Conservation (phyloP, 2,329 filamentous ascomycete species). For the Botrytis aclada region DNA sequence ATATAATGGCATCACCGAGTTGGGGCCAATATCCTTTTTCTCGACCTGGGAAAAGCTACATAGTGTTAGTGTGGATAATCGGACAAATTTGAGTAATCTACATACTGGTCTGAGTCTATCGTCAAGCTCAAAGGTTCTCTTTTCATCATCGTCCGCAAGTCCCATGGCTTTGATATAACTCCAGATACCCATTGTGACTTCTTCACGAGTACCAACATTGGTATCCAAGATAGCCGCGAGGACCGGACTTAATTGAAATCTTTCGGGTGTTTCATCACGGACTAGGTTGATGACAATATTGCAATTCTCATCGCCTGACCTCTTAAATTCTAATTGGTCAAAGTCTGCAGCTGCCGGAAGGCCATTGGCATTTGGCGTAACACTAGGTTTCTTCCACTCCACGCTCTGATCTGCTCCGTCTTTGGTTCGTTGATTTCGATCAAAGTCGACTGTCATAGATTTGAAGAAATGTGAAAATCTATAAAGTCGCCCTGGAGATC, state of each 20-base stretch:
- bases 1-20: slow-evolving; percentile 74
- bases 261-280: slow-evolving; percentile 80
- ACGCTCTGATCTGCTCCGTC: slow-evolving; percentile 57
- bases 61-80: background rate
- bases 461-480: slow-evolving; percentile 80
- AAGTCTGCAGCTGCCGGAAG: slow-evolving; percentile 69
- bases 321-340: slow-evolving; percentile 86
- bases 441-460: slow-evolving; percentile 71
- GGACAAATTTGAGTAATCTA: slow-evolving; percentile 18
- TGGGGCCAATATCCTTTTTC: slow-evolving; percentile 83
- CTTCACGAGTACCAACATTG: slow-evolving; percentile 79
- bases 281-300: slow-evolving; percentile 87
- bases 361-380: slow-evolving; percentile 47
- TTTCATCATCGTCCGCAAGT: slow-evolving; percentile 92
- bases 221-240: slow-evolving; percentile 84
- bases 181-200: slow-evolving; percentile 89
- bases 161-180: slow-evolving; percentile 86
- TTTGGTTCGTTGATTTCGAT: slow-evolving; percentile 57
- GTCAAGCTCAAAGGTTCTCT: slow-evolving; percentile 88
- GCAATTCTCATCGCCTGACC: slow-evolving; percentile 86
- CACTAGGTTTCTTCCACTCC: slow-evolving; percentile 82
- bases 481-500: slow-evolving; percentile 46
- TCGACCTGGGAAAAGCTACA: slow-evolving; percentile 37
- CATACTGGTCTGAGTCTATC: slow-evolving; percentile 72
- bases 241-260: slow-evolving; percentile 74